Percentiles rank a stretch among this genome's conserved stretches.
Conservation (phyloP, 2,329 filamentous ascomycete genomes). For the Diaporthe eres region DNA sequence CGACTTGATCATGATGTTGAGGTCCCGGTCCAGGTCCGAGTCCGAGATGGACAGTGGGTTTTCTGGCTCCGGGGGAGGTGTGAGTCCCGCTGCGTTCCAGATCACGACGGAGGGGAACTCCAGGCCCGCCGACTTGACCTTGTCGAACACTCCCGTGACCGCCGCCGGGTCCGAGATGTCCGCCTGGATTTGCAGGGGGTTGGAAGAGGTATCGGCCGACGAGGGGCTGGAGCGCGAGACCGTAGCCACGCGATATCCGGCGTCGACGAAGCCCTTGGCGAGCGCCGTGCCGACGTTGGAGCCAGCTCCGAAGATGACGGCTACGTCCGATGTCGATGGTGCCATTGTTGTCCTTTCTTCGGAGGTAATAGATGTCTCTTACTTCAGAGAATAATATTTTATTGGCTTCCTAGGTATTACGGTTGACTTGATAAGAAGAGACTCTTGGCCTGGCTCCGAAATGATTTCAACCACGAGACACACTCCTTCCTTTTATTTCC, state of each 20-base stretch:
- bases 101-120: conserved; percentile 39
- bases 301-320: conserved; percentile 42
- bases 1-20: conserved; percentile 36
- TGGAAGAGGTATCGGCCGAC: conserved; percentile 5
- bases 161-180: conserved; percentile 36
- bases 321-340: conserved; percentile 28
- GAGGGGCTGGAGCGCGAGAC: conserved; percentile 40
- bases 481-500: neutral
- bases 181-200: conserved; percentile 37
- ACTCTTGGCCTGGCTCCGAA: neutral
- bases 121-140: conserved; percentile 16
- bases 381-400: neutral
- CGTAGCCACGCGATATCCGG: conserved; percentile 40
- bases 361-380: no score
- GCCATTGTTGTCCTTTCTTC: neutral
- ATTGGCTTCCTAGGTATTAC: neutral
- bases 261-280: conserved; percentile 39
- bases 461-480: neutral
- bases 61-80: conserved; percentile 32
- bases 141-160: conserved; percentile 27
- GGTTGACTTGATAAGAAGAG: neutral
- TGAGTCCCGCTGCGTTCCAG: conserved; percentile 39
- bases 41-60: conserved; percentile 38
- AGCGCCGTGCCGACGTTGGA: conserved; percentile 40
- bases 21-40: conserved; percentile 31